Evolutionary conservation across 2,329 filamentous ascomycete species (phyloP).

Genomic region (Laburnicola sp.): DNA sequence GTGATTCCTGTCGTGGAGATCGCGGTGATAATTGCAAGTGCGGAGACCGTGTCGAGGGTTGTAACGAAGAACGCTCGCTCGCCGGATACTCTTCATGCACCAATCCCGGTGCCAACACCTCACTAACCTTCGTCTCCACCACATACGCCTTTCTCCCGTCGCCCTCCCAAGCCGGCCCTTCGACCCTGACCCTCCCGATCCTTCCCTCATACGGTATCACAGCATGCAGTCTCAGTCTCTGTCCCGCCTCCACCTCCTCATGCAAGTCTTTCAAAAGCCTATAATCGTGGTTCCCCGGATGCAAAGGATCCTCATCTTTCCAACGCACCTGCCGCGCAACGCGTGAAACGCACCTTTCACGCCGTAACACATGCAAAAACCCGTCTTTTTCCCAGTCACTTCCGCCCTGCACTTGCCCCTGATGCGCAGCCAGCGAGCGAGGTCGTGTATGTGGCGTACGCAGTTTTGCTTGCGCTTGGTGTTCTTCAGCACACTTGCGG

Average conservation of each 20-base stretch:
- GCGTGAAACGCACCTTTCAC: background rate
- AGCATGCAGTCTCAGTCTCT: background rate
- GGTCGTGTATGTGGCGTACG: too few species aligned
- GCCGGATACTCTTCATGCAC: background rate
- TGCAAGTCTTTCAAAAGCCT: background rate
- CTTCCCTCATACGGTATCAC: background rate
- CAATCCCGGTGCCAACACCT: background rate
- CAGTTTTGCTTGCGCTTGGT: background rate
- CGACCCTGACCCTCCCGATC: background rate
- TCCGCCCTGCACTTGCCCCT: background rate
- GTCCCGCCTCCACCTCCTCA: background rate
- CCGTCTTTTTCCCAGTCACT: conserved; percentile 3
- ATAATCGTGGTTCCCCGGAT: background rate
- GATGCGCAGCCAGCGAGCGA: conserved; percentile 1
- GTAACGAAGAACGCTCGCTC: background rate
- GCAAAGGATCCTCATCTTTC: background rate
- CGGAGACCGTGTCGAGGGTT: background rate
- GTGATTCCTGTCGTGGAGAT: too few species aligned
- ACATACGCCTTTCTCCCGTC: background rate
- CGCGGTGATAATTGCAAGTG: background rate
- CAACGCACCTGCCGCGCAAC: background rate
- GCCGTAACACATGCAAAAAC: conserved; percentile 3
- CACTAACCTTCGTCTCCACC: conserved; percentile 1
- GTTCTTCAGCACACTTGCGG: conserved; percentile 9
- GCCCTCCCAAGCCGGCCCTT: background rate